Evolutionary conservation across 805 yeast genomes (phyloP).

Genomic region (Saccharomyces kudriavzevii): DNA sequence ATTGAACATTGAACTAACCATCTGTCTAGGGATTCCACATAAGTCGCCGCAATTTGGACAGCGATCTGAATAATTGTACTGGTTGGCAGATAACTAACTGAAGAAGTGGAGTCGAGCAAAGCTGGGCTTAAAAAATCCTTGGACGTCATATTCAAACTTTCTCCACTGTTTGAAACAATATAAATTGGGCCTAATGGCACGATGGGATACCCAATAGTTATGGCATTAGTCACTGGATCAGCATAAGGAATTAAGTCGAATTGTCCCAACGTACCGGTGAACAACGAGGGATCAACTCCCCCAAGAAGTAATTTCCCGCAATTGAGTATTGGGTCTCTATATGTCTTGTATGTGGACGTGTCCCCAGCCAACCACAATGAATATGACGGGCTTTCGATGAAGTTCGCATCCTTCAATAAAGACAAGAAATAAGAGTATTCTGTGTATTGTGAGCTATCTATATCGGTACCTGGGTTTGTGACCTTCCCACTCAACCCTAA

Average conservation of each 20-base stretch:
- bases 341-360: conserved; percentile 6
- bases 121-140: conserved; percentile 42
- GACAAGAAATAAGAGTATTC: conserved; percentile 30
- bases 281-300: conserved; percentile 43
- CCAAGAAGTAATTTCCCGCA: conserved; percentile 45
- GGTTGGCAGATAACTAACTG: conserved; percentile 46
- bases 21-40: conserved; percentile 35
- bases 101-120: conserved; percentile 48
- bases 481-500: conserved; percentile 38
- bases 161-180: conserved; percentile 38
- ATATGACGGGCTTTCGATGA: conserved; percentile 35
- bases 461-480: conserved; percentile 8
- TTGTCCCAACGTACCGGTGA: conserved; percentile 38
- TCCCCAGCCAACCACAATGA: conserved; percentile 36
- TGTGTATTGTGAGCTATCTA: conserved; percentile 14
- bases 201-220: conserved; percentile 35
- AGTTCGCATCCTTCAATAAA: conserved; percentile 22
- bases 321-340: conserved; percentile 6
- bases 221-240: conserved; percentile 11
- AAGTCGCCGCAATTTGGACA: conserved; percentile 61
- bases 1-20: conserved; percentile 63
- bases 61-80: conserved; percentile 53
- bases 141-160: conserved; percentile 29
- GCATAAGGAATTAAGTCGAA: conserved; percentile 43
- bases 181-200: conserved; percentile 40